Conservation (phyloP, 164 flowering plant genomes). For the Vitis labrusca region DNA sequence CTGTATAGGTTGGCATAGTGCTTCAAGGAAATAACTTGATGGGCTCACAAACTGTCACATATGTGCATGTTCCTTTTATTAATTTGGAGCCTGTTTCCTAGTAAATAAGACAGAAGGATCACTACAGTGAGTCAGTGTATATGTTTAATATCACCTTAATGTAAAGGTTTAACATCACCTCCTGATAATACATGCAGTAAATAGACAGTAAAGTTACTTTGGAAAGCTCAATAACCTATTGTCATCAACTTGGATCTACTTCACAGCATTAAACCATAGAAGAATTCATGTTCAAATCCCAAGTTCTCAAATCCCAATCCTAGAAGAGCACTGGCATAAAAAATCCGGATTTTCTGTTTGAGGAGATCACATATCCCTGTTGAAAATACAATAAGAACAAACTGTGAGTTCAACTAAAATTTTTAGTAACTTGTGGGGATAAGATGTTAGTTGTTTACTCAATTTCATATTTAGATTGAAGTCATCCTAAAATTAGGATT, state of each 20-base stretch:
- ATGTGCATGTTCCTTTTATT: not conserved
- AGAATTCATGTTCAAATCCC: constrained; percentile 52
- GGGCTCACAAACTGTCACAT: not conserved
- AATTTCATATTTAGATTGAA: not conserved
- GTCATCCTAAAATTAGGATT: not conserved
- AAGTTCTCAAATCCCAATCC: constrained; percentile 42
- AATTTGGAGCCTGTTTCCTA: no score
- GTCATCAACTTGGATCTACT: constrained; percentile 14
- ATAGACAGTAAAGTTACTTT: not conserved
- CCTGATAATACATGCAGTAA: not conserved
- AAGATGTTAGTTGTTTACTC: not conserved
- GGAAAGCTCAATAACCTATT: not conserved
- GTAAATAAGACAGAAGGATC: not conserved
- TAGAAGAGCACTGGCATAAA: constrained; percentile 37
- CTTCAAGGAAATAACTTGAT: not conserved
- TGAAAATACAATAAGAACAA: constrained; percentile 9
- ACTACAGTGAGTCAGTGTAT: not conserved
- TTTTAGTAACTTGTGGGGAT: not conserved
- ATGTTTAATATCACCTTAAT: not conserved
- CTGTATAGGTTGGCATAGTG: not conserved
- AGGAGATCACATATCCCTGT: constrained; percentile 34
- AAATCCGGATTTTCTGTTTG: constrained; percentile 25
- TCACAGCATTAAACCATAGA: constrained; percentile 43
- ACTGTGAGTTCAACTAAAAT: not conserved
- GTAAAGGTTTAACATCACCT: not conserved